Percentiles rank a stretch among this genome's conserved stretches.
phyloP scores from a whole-genome alignment of 176 grass and related monocot genomes.

The Eremochloa ophiuroides region DNA sequence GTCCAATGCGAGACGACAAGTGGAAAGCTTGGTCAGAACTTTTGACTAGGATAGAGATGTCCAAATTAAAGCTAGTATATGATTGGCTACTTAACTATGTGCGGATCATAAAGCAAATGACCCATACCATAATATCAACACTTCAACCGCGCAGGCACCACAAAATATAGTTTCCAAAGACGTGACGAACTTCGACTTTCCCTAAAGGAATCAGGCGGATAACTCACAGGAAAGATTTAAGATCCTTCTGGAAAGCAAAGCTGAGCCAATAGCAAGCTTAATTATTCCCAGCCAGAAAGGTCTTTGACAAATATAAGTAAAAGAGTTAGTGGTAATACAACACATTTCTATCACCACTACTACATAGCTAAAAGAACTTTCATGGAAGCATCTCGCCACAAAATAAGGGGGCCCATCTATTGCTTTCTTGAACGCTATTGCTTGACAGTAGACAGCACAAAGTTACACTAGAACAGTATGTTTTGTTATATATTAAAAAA shows the following conservation, averaged over 20 bases:
- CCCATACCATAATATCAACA: neutral
- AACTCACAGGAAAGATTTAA: neutral
- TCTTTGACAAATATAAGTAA: slow-evolving; percentile 20
- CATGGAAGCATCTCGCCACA: neutral
- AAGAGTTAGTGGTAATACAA: neutral
- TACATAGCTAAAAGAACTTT: slow-evolving; percentile 9
- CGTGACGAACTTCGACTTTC: slow-evolving; percentile 1
- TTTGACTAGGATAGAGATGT: slow-evolving; percentile 33
- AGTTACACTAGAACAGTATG: neutral
- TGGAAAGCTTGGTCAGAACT: slow-evolving; percentile 26
- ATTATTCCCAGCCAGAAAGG: neutral
- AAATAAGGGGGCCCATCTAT: neutral
- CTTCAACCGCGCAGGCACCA: neutral
- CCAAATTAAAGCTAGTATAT: neutral
- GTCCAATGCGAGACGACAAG: slow-evolving; percentile 11
- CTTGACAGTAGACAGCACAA: neutral
- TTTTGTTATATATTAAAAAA: neutral
- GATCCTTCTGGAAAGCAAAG: neutral
- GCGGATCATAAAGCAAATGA: neutral
- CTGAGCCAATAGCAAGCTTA: neutral
- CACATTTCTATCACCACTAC: neutral
- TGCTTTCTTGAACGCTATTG: neutral
- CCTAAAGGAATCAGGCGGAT: neutral
- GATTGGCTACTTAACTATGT: neutral
- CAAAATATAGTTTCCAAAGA: slow-evolving; percentile 2